Evolutionary conservation across 192 early-diverging fungal species (phyloP).

Genomic region (Podila epigama): DNA sequence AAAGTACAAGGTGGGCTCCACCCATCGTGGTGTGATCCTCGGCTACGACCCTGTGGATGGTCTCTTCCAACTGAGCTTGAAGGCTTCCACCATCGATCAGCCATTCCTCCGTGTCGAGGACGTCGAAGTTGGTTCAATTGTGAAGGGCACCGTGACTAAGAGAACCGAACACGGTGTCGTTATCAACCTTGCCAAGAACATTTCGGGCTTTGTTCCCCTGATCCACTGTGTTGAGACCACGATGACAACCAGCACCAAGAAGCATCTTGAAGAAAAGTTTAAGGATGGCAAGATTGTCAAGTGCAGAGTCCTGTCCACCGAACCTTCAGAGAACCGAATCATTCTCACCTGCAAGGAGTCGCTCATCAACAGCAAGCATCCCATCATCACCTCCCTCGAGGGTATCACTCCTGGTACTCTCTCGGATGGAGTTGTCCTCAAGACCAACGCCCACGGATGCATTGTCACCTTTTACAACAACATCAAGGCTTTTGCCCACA

Average conservation of each 20-base stretch:
- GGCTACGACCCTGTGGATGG: constrained; percentile 81
- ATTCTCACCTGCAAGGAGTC: constrained; percentile 76
- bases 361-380: constrained; percentile 75
- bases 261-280: constrained; percentile 72
- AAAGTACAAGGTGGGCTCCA: constrained; percentile 68
- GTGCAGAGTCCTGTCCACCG: constrained; percentile 73
- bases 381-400: constrained; percentile 67
- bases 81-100: constrained; percentile 73
- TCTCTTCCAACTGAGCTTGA: constrained; percentile 74
- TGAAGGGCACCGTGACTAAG: constrained; percentile 60
- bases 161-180: constrained; percentile 63
- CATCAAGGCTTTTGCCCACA: constrained; percentile 73
- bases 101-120: constrained; percentile 74
- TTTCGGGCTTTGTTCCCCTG: constrained; percentile 78
- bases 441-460: constrained; percentile 69
- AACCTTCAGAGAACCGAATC: constrained; percentile 65
- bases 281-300: constrained; percentile 75
- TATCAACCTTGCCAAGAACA: constrained; percentile 60
- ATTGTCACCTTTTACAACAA: constrained; percentile 84
- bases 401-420: constrained; percentile 66
- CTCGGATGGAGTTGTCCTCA: constrained; percentile 69
- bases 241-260: constrained; percentile 57
- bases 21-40: constrained; percentile 81
- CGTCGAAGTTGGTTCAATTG: constrained; percentile 64
- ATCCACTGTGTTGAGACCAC: constrained; percentile 78